Conservation (phyloP, 345 rosid genomes). For the Capsella bursapastoris region DNA sequence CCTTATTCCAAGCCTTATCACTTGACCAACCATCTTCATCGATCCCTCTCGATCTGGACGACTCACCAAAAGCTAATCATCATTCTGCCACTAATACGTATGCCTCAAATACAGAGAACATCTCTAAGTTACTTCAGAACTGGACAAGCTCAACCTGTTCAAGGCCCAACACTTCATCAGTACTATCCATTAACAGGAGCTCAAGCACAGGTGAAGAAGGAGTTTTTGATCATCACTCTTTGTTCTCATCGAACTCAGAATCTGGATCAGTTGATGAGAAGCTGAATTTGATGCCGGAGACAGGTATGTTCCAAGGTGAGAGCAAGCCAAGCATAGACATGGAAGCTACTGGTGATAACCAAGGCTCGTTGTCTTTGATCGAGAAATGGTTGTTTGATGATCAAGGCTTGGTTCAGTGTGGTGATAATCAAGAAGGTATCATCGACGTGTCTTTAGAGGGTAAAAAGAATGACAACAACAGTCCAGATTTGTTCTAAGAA, state of each 20-base stretch:
- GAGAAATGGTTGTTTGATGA: constrained; percentile 84
- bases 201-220: constrained; percentile 47
- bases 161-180: constrained; percentile 45
- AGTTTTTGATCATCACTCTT: constrained; percentile 52
- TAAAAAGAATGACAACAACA: constrained; percentile 20
- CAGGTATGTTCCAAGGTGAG: constrained; percentile 50
- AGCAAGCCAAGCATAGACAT: constrained; percentile 44
- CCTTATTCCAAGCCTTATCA: constrained; percentile 80
- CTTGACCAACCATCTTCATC: constrained; percentile 53
- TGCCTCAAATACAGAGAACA: constrained; percentile 73
- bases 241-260: constrained; percentile 59
- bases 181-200: constrained; percentile 31
- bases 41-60: constrained; percentile 22
- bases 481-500: constrained; percentile 43
- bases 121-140: constrained; percentile 64
- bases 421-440: constrained; percentile 45
- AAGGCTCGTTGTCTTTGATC: constrained; percentile 56
- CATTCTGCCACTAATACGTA: constrained; percentile 41
- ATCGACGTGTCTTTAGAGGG: constrained; percentile 52
- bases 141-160: constrained; percentile 57
- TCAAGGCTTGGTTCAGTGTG: constrained; percentile 47
- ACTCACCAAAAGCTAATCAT: constrained; percentile 29
- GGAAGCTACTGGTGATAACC: constrained; percentile 33
- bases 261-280: constrained; percentile 50
- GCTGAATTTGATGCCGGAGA: constrained; percentile 48